phyloP scores from a whole-genome alignment of 2,329 filamentous ascomycete genomes.

The Alternaria angustiovoidea region DNA sequence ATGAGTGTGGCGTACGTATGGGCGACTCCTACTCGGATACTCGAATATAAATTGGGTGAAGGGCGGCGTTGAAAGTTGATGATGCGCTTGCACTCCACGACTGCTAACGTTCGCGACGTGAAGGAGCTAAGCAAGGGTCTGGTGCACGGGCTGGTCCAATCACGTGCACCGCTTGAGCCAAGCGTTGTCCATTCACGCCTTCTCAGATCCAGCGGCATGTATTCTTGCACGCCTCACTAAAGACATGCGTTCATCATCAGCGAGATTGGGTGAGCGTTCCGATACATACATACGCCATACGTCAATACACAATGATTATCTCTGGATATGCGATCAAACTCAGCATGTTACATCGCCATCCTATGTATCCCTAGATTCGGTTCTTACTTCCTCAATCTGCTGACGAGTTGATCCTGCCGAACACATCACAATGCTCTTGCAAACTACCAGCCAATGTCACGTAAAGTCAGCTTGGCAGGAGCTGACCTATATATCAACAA shows the following conservation, averaged over 20 bases:
- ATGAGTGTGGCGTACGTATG: not conserved
- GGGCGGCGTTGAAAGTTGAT: slow-evolving; percentile 6
- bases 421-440: not conserved
- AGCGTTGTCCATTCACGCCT: not conserved
- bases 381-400: not conserved
- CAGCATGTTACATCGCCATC: not conserved
- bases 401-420: not conserved
- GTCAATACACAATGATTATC: not conserved
- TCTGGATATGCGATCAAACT: not conserved
- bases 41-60: slow-evolving; percentile 2
- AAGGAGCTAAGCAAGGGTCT: slow-evolving; percentile 25
- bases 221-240: not conserved
- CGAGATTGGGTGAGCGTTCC: not conserved
- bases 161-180: slow-evolving; percentile 10
- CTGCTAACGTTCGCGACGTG: slow-evolving; percentile 25
- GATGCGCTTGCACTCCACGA: slow-evolving; percentile 12
- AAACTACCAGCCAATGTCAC: not conserved
- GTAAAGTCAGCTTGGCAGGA: slow-evolving; percentile 7
- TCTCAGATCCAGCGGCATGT: not conserved
- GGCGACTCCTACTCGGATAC: slow-evolving; percentile 1
- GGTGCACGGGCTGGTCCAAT: slow-evolving; percentile 11
- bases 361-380: not conserved
- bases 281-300: not conserved
- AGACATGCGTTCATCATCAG: not conserved
- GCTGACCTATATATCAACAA: slow-evolving; percentile 21